Conservation (phyloP, 2,329 filamentous ascomycete genomes). For the Hymenoscyphus infarciens region DNA sequence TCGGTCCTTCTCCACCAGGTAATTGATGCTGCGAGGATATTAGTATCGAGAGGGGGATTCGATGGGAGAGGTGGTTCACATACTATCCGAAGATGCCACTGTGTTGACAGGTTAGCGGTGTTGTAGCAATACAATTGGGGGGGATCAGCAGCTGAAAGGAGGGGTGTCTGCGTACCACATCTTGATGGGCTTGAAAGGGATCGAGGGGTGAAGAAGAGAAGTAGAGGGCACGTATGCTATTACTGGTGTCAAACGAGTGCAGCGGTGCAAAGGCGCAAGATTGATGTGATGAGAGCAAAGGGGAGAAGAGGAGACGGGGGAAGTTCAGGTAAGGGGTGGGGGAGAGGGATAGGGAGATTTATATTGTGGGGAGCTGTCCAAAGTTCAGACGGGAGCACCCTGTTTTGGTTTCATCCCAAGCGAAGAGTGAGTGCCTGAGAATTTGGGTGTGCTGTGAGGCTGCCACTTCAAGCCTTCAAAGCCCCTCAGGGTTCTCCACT, state of each 20-base stretch:
- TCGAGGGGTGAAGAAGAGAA: conserved; percentile 7
- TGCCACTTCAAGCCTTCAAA: not conserved
- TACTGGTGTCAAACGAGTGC: not conserved
- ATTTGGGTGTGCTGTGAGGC: not conserved
- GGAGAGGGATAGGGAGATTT: not conserved
- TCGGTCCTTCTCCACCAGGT: conserved; percentile 97
- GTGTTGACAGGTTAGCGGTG: conserved; percentile 11
- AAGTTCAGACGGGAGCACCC: not conserved
- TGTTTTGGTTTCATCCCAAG: conserved; percentile 3
- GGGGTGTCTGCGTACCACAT: conserved; percentile 20
- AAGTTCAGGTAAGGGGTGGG: not conserved
- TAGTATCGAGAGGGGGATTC: not conserved
- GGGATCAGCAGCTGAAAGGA: conserved; percentile 10
- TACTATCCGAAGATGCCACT: conserved; percentile 21
- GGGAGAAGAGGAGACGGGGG: not conserved
- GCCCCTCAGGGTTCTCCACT: not conserved
- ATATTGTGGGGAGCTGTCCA: conserved; percentile 5
- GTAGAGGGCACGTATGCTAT: not conserved
- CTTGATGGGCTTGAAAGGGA: conserved; percentile 12
- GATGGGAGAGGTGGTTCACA: not conserved
- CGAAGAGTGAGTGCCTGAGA: not conserved
- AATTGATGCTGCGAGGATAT: conserved; percentile 53
- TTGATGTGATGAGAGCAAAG: not conserved
- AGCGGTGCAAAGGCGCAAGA: not conserved
- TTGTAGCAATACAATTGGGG: not conserved